Evolutionary conservation across 1,284 basidiomycete genomes (phyloP).

Genomic region (Leucoagaricus sp.): DNA sequence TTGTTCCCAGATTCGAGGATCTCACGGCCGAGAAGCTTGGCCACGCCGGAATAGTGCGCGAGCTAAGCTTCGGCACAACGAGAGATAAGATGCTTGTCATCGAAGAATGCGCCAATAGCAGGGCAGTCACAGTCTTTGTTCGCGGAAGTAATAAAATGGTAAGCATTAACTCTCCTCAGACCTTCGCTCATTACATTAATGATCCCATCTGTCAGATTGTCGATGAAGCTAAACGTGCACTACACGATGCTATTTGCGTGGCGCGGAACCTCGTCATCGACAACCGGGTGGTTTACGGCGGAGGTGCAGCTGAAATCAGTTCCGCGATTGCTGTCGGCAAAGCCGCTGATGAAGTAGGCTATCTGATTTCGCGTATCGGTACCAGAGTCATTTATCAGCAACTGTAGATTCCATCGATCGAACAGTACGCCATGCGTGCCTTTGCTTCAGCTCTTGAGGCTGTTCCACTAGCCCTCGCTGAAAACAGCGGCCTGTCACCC

Average conservation of each 20-base stretch:
- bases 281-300: constrained; percentile 97
- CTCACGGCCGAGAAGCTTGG: constrained; percentile 91
- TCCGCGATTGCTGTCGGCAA: constrained; percentile 92
- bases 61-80: constrained; percentile 95
- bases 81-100: constrained; percentile 99
- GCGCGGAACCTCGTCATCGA: constrained; percentile 95
- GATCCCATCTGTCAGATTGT: constrained; percentile 80
- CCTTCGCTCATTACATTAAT: constrained; percentile 4
- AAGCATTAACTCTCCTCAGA: constrained; percentile 6
- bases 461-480: constrained; percentile 92
- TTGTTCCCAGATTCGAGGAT: constrained; percentile 98
- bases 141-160: constrained; percentile 99
- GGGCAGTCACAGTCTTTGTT: constrained; percentile 97
- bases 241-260: constrained; percentile 97
- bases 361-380: background rate
- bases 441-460: constrained; percentile 94
- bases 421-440: constrained; percentile 99
- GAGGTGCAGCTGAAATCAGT: constrained; percentile 97
- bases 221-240: constrained; percentile 96
- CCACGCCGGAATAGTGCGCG: constrained; percentile 89
- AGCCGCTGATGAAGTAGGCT: constrained; percentile 85
- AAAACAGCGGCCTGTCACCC: constrained; percentile 95
- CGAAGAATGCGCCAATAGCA: constrained; percentile 96
- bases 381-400: background rate
- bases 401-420: constrained; percentile 88